Evolutionary conservation across 192 early-diverging fungal genomes (phyloP).

Genomic region (Coemansia sp.): DNA sequence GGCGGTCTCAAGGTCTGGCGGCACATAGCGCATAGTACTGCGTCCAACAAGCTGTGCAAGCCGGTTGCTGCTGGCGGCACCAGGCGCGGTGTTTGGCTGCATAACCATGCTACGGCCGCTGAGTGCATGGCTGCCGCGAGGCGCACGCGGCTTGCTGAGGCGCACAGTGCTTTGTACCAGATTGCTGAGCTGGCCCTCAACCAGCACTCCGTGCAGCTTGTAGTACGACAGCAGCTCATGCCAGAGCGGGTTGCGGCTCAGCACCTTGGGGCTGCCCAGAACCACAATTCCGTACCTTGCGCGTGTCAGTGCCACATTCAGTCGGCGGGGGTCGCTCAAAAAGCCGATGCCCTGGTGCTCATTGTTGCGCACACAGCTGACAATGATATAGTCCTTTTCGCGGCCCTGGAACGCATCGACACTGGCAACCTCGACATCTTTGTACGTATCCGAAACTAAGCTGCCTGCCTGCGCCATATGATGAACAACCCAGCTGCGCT

Average conservation of each 20-base stretch:
- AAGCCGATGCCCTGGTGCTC: constrained; percentile 97
- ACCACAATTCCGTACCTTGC: constrained; percentile 94
- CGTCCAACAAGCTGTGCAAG: constrained; percentile 50
- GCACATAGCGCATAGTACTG: constrained; percentile 52
- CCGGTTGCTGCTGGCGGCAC: constrained; percentile 44
- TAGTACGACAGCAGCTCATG: constrained; percentile 93
- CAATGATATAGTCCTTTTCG: constrained; percentile 99
- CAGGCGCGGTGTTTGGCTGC: constrained; percentile 32
- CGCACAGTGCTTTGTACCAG: constrained; percentile 88
- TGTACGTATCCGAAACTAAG: constrained; percentile 90
- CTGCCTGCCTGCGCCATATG: constrained; percentile 95
- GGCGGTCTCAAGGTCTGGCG: constrained; percentile 40
- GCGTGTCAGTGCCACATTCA: constrained; percentile 88
- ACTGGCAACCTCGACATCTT: constrained; percentile 97
- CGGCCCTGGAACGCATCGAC: constrained; percentile 99
- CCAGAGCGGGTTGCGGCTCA: constrained; percentile 93
- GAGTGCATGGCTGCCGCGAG: constrained; percentile 41
- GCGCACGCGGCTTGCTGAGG: constrained; percentile 70
- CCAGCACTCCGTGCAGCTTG: constrained; percentile 84
- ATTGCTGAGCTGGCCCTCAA: constrained; percentile 90
- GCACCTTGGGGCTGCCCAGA: constrained; percentile 92
- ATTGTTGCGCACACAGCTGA: constrained; percentile 96
- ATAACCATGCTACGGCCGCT: constrained; percentile 32
- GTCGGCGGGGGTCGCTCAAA: constrained; percentile 84
- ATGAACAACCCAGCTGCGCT: constrained; percentile 90